A percentile compares a stretch with the other conserved stretches of the same genome.
Evolutionary conservation across 2,329 filamentous ascomycete genomes (phyloP).

Genomic region (Penicillium nordicum): DNA sequence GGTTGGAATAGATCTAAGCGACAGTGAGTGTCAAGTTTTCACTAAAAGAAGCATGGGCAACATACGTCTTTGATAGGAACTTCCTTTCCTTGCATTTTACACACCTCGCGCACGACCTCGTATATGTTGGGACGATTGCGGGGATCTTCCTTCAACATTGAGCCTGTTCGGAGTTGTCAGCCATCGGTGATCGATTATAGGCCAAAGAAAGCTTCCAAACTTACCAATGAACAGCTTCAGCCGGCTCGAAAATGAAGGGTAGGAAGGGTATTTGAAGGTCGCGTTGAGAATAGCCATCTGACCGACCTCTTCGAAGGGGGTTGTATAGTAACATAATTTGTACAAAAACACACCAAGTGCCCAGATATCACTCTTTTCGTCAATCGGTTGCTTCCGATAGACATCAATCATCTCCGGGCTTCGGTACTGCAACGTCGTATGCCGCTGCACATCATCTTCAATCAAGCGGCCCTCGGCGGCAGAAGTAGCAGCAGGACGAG

Average conservation of each 20-base stretch:
- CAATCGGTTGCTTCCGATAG: conserved; percentile 91
- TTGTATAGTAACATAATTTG: conserved; percentile 99
- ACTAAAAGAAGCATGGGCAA: conserved; percentile 6
- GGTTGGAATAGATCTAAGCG: conserved; percentile 64
- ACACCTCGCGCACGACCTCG: conserved; percentile 82
- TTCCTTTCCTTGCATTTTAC: conserved; percentile 81
- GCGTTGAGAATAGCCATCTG: conserved; percentile 97
- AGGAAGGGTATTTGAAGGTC: conserved; percentile 83
- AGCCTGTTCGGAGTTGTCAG: conserved; percentile 53
- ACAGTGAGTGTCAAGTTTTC: conserved; percentile 11
- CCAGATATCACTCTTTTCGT: conserved; percentile 99
- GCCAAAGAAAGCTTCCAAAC: conserved; percentile 21
- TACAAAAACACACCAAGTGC: conserved; percentile 91
- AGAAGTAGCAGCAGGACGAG: conserved; percentile 78
- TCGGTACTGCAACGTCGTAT: conserved; percentile 95
- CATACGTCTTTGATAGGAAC: conserved; percentile 85
- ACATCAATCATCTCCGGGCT: conserved; percentile 99
- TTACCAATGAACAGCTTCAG: conserved; percentile 86
- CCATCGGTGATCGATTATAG: neutral
- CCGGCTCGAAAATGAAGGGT: conserved; percentile 84
- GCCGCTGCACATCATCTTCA: conserved; percentile 94
- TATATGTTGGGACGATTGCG: conserved; percentile 85
- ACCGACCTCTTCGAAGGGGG: conserved; percentile 95
- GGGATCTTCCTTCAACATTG: conserved; percentile 85
- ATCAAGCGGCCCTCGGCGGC: conserved; percentile 85